A percentile compares a stretch with the other conserved stretches of the same genome.
phyloP scores from a whole-genome alignment of 1,284 basidiomycete species.

The Heimioporus punctisporus region DNA sequence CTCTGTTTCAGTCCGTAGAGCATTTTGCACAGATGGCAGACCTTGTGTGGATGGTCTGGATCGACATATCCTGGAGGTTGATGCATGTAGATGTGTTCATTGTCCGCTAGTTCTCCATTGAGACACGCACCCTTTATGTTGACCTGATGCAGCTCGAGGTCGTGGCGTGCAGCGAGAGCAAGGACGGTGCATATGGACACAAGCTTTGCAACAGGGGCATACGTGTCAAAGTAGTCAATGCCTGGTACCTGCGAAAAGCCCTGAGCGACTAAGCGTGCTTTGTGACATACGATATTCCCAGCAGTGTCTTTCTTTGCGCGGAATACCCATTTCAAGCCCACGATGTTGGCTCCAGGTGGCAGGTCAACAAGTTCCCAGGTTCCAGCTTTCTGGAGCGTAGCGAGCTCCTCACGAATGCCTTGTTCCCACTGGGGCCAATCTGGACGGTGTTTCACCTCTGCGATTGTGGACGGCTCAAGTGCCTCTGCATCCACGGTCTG shows the following conservation, averaged over 20 bases:
- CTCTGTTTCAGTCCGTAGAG: neutral
- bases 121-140: neutral
- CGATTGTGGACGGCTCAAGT: neutral
- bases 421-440: constrained; percentile 10
- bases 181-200: constrained; percentile 29
- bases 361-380: constrained; percentile 11
- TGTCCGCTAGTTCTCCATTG: neutral
- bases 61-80: neutral
- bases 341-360: constrained; percentile 4
- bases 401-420: constrained; percentile 4
- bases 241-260: constrained; percentile 42
- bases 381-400: neutral
- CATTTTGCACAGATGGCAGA: neutral
- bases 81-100: neutral
- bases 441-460: neutral
- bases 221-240: constrained; percentile 42
- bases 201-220: constrained; percentile 32
- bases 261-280: constrained; percentile 41
- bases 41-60: neutral
- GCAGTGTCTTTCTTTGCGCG: constrained; percentile 30
- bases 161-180: neutral
- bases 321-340: constrained; percentile 38
- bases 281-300: constrained; percentile 33
- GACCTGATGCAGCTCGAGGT: neutral
- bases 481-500: neutral